Evolutionary conservation across 805 yeast species (phyloP), one percentile per base, ranked within the genome.

Genomic region (Candida broadrunensis): DNA sequence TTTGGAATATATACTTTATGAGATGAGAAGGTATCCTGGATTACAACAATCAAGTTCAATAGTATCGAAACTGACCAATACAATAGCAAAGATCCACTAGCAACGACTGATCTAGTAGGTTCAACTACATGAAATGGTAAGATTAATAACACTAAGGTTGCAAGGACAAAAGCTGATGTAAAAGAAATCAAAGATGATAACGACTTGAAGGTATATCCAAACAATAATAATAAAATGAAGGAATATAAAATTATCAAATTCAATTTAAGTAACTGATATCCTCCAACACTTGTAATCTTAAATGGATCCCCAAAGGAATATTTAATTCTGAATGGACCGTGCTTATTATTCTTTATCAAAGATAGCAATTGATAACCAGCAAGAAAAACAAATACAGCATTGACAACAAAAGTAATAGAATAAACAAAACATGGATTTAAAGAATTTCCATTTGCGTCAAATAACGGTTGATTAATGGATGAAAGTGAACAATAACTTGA

Each of bases 1-100:
- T 39, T 24, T 5, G 32, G 18, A 35, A 50, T 38, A 33, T 37
- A 49, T 4, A 52, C 19, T 30, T 56, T 55, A 16, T 49, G 36
- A 6, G 33, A 17, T 3, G 56, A 50, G 26, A 51, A 41, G 9
- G 29, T 13, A 33, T 56, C 61, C 16, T 37, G 40, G 7, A 37
- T 12, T 11, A 30, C 23, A 14, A 37, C 18, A 16, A 17, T 13
- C 14, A 30, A 21, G 16, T 37, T 37, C 20, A 37, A 31, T 8
- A 37, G 15, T 23, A 31, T n/a, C 12, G 23, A 24, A 4, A 16
- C 5, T 2, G 39, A 11, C 78, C 78, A 74, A 47, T 57, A 73
- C 13, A 67, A 42, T 7, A 72, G 47, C 16, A 70, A 45, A 0
- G 72, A 57, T 3, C 67, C 71, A 23, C 58, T 54, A 12, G 72